Conservation (phyloP, 441 rosid genomes). For the Brassica hybrid region DNA sequence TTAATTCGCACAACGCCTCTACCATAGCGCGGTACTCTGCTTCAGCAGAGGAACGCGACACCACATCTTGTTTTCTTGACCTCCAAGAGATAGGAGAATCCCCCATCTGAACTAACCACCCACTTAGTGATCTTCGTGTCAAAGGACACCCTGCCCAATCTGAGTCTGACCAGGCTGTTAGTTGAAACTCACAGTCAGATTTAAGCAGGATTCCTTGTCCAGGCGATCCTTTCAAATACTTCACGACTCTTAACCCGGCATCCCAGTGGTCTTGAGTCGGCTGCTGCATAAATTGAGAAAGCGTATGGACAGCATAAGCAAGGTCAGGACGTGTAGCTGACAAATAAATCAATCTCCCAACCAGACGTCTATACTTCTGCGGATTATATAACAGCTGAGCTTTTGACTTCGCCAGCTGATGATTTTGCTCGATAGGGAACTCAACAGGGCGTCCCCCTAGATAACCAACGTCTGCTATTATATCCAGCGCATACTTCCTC, state of each 20-base stretch:
- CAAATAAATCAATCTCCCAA: background rate
- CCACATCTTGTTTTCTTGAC: no score
- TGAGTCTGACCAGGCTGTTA: background rate
- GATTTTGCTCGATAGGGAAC: background rate
- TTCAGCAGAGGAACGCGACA: no score
- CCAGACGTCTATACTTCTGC: background rate
- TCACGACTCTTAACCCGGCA: background rate
- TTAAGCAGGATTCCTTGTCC: background rate
- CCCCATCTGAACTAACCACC: no score
- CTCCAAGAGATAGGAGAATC: no score
- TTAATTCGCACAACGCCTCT: no score
- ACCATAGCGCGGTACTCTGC: no score
- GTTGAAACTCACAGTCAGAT: background rate
- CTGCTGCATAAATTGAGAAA: background rate
- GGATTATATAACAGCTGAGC: background rate
- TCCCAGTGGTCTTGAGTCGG: background rate
- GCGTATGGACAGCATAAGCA: background rate
- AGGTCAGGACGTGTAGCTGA: background rate
- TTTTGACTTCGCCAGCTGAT: background rate
- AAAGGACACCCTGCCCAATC: no score
- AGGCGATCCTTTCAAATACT: background rate
- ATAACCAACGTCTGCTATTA: background rate
- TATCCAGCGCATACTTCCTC: background rate
- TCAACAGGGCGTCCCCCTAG: background rate
- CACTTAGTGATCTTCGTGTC: no score